Evolutionary conservation across 768 basidiomycete species (phyloP).

Genomic region (Auriculariales sp.): DNA sequence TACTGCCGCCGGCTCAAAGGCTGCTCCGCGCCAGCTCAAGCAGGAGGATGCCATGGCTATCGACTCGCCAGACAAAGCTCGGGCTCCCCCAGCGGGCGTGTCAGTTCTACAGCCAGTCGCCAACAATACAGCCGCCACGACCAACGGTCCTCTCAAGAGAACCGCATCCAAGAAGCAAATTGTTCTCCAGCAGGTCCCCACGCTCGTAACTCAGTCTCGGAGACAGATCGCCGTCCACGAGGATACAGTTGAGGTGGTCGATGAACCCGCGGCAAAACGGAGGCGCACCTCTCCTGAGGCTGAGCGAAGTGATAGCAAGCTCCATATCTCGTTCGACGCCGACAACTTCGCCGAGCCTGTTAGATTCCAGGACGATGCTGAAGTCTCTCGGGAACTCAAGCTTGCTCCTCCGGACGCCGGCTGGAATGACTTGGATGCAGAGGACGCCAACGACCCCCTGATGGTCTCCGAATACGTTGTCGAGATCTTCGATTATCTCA

Average conservation of each 20-base stretch:
- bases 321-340: not conserved
- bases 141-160: slow-evolving; percentile 2
- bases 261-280: slow-evolving; percentile 56
- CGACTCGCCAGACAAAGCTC: slow-evolving; percentile 13
- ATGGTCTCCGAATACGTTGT: slow-evolving; percentile 96
- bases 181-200: not conserved
- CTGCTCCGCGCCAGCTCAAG: slow-evolving; percentile 10
- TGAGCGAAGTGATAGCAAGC: not conserved
- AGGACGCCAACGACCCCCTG: slow-evolving; percentile 84
- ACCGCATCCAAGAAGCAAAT: not conserved
- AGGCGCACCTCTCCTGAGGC: slow-evolving; percentile 56
- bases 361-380: slow-evolving; percentile 18
- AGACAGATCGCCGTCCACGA: slow-evolving; percentile 11
- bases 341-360: slow-evolving; percentile 6
- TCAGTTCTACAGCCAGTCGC: slow-evolving; percentile 3
- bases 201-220: not conserved
- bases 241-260: slow-evolving; percentile 26
- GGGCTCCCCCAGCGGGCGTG: slow-evolving; percentile 5
- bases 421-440: slow-evolving; percentile 88
- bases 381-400: slow-evolving; percentile 12
- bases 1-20: slow-evolving; percentile 18
- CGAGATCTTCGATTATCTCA: slow-evolving; percentile 89
- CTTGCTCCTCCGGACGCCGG: slow-evolving; percentile 21
- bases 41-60: slow-evolving; percentile 39
- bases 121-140: not conserved